phyloP scores from a whole-genome alignment of 805 yeast species.

The Candida lessepsii region DNA sequence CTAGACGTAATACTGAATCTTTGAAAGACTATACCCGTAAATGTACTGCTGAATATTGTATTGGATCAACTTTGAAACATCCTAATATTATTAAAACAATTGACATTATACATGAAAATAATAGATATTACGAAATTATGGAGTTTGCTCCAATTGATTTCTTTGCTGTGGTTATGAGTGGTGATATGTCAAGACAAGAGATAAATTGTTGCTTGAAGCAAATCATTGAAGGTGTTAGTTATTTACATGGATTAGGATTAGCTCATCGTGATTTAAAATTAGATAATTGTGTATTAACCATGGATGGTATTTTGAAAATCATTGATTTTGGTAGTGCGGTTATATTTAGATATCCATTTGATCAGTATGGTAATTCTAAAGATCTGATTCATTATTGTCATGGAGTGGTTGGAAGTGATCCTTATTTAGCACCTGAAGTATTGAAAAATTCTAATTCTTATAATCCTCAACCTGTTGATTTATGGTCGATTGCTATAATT shows the following conservation, averaged over 20 bases:
- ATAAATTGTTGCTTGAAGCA: constrained; percentile 89
- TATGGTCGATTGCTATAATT: constrained; percentile 90
- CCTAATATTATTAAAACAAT: constrained; percentile 89
- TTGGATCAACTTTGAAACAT: constrained; percentile 86
- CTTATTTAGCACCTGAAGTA: constrained; percentile 90
- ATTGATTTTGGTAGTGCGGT: constrained; percentile 95
- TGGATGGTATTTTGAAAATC: constrained; percentile 80
- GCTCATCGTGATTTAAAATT: constrained; percentile 90
- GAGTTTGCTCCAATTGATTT: constrained; percentile 92
- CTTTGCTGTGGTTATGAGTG: constrained; percentile 92
- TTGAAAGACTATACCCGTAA: constrained; percentile 86
- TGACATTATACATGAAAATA: constrained; percentile 87
- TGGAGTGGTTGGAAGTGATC: constrained; percentile 84
- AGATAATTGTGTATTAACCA: constrained; percentile 87
- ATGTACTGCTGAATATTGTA: constrained; percentile 91
- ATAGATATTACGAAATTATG: constrained; percentile 85
- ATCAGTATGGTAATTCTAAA: constrained; percentile 45
- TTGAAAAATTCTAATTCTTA: constrained; percentile 58
- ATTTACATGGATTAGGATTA: constrained; percentile 79
- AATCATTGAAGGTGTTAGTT: constrained; percentile 74
- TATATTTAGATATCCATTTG: constrained; percentile 84
- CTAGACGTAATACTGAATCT: constrained; percentile 69
- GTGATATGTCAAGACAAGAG: constrained; percentile 78
- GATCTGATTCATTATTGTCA: constrained; percentile 66
- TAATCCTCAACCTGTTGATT: constrained; percentile 90